A percentile compares a stretch with the other conserved stretches of the same genome.
Conservation (phyloP, 2,329 filamentous ascomycete genomes). For the Fusarium torulosum region DNA sequence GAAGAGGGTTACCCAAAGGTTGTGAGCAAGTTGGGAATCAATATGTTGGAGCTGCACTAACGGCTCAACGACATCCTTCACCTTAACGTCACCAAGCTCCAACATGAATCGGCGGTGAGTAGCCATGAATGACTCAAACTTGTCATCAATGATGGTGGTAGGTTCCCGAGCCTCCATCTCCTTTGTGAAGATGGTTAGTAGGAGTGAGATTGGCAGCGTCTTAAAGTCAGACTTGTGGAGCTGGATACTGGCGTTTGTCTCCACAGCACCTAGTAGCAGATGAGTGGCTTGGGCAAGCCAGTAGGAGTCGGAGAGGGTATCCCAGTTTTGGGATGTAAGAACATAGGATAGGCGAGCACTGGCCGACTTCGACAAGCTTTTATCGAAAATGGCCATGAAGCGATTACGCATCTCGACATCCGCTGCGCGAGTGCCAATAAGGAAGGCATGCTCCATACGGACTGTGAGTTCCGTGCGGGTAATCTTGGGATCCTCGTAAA, state of each 20-base stretch:
- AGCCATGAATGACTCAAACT: constrained; percentile 82
- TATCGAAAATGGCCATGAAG: constrained; percentile 96
- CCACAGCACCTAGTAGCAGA: constrained; percentile 89
- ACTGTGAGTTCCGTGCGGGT: constrained; percentile 95
- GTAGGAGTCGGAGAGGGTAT: constrained; percentile 92
- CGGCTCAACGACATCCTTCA: constrained; percentile 90
- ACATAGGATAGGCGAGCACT: constrained; percentile 91
- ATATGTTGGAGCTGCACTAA: constrained; percentile 92
- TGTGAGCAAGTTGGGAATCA: constrained; percentile 83
- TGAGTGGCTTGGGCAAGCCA: constrained; percentile 98
- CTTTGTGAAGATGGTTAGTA: constrained; percentile 79
- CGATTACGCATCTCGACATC: constrained; percentile 97
- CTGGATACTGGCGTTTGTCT: constrained; percentile 82
- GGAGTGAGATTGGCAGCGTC: constrained; percentile 77
- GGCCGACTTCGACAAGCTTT: constrained; percentile 91
- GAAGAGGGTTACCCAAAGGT: constrained; percentile 92
- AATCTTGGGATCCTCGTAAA: constrained; percentile 98
- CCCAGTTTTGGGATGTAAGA: constrained; percentile 94
- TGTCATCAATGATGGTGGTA: constrained; percentile 82
- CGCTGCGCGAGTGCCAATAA: constrained; percentile 92
- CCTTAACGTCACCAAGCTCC: constrained; percentile 86
- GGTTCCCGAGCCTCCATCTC: constrained; percentile 78
- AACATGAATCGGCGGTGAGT: constrained; percentile 85
- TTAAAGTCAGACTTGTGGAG: constrained; percentile 88
- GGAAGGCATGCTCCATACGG: constrained; percentile 96